These are phyloP conservation scores for Trametes punicea DNA, from an alignment of 768 basidiomycete species.

Conservation along the genomic window DNA sequence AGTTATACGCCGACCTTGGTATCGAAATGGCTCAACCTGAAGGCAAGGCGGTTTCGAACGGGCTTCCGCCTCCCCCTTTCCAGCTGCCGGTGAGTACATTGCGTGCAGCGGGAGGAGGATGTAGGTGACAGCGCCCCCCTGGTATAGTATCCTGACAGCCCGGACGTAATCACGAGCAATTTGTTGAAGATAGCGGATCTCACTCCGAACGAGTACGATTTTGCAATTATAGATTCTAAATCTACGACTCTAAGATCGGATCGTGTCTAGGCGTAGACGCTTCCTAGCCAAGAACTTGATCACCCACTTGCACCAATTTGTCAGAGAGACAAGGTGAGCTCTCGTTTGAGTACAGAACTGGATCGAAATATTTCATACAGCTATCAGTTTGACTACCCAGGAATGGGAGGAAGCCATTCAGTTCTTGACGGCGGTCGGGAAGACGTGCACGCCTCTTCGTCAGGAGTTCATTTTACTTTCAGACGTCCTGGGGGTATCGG, in stretches of 20 bases:
- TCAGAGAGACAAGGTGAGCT: slow-evolving; percentile 61
- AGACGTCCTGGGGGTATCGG: slow-evolving; percentile 74
- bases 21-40: slow-evolving; percentile 4
- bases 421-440: slow-evolving; percentile 72
- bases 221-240: background rate
- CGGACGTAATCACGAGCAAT: slow-evolving; percentile 51
- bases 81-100: slow-evolving; percentile 37
- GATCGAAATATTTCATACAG: background rate
- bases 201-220: slow-evolving; percentile 40
- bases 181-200: slow-evolving; percentile 38
- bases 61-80: slow-evolving; percentile 36
- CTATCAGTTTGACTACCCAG: slow-evolving; percentile 60
- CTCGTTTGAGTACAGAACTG: background rate
- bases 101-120: background rate
- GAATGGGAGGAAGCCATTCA: slow-evolving; percentile 83
- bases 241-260: slow-evolving; percentile 1
- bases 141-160: slow-evolving; percentile 43
- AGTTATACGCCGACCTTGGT: background rate
- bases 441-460: slow-evolving; percentile 62
- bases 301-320: slow-evolving; percentile 70
- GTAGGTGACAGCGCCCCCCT: background rate
- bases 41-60: slow-evolving; percentile 38
- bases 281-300: slow-evolving; percentile 53
- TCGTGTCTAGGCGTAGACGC: slow-evolving; percentile 35
- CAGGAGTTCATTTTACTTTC: slow-evolving; percentile 85